Base-by-base conservation (phyloP, 1,284 basidiomycete genomes). In the Ceratobasidium sp. region DNA sequence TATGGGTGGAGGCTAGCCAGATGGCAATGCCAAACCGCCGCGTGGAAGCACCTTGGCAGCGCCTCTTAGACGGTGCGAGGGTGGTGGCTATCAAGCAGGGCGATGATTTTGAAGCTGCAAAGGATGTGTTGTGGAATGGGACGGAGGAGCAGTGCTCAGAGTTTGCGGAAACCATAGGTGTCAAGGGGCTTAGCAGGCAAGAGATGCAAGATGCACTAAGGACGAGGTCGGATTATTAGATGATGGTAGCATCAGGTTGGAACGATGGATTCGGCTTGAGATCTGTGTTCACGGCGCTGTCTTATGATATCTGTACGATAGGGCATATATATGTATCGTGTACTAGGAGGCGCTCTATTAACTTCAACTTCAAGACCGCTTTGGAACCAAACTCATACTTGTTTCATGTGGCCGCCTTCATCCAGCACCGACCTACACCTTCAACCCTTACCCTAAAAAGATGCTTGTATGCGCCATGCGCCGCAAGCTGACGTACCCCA, bases 1-100 rank as follows among this genome's bases (percentile, higher is more conserved):
- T 95, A 23, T 96, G 94, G 94, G 88, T 91, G 0, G 91, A 94
- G 82, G 92, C 93, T 1, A 69, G 91, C 77, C 88, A 89, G 52
- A 84, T 87, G 33, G 91, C 90, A 1, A 83, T 94, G 69, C 87
- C 85, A 44, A 83, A 85, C 14, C 78, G 85, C 35, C 86, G 90
- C 16, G 86, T 90, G 4, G 91, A 93, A 82, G 88, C 87, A 0
- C 93, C 94, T 2, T 96, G 95, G 95, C 85, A 87, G 76, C 88
- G 87, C 65, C 85, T 96, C 50, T 83, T 92, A 12, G 90, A 93
- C 77, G 91, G 92, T 12, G 92, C 89, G 12, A 87, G 89, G 65
- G 81, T 96, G 38, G 85, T 95, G 33, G 89, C 88, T 1, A 84
- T 91, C 16, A 89, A 92, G 14, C 77, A 78, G 54, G 80, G 73